These are phyloP conservation scores for Lactarius trivialis DNA, from an alignment of 768 basidiomycete species.

Conservation along the genomic window DNA sequence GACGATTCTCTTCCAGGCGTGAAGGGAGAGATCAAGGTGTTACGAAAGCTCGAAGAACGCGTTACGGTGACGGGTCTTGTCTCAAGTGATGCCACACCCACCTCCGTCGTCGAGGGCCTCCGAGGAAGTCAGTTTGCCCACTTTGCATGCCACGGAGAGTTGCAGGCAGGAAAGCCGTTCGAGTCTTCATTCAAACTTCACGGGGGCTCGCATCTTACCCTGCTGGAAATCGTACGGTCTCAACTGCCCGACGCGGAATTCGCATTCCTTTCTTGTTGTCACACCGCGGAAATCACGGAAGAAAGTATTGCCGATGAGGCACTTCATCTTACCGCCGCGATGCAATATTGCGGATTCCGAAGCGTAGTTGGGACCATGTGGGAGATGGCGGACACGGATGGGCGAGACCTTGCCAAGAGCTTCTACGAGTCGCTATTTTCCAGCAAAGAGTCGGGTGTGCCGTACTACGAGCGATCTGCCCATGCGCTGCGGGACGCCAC, in stretches of 20 bases:
- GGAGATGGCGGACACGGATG: slow-evolving; percentile 20
- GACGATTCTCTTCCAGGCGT: neutral
- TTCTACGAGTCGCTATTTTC: slow-evolving; percentile 9
- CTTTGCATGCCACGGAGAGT: slow-evolving; percentile 6
- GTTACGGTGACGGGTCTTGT: neutral
- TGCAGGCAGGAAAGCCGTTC: neutral
- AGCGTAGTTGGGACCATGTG: slow-evolving; percentile 3
- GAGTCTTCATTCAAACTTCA: slow-evolving; percentile 1
- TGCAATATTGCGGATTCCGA: slow-evolving; percentile 19
- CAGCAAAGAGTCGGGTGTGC: neutral
- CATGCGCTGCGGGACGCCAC: slow-evolving; percentile 1
- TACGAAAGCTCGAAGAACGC: neutral
- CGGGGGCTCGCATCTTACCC: neutral
- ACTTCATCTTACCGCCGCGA: slow-evolving; percentile 17
- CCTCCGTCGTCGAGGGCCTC: neutral
- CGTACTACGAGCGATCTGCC: neutral
- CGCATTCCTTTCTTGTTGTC: slow-evolving; percentile 13
- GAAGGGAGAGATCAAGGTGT: neutral
- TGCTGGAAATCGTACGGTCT: slow-evolving; percentile 1
- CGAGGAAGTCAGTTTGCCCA: neutral
- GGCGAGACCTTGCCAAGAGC: slow-evolving; percentile 1
- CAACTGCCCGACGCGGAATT: neutral
- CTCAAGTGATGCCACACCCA: neutral
- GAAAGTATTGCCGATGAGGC: slow-evolving; percentile 7
- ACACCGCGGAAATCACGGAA: neutral